phyloP scores from a whole-genome alignment of 2,329 filamentous ascomycete genomes.

The Colletotrichum incanum region DNA sequence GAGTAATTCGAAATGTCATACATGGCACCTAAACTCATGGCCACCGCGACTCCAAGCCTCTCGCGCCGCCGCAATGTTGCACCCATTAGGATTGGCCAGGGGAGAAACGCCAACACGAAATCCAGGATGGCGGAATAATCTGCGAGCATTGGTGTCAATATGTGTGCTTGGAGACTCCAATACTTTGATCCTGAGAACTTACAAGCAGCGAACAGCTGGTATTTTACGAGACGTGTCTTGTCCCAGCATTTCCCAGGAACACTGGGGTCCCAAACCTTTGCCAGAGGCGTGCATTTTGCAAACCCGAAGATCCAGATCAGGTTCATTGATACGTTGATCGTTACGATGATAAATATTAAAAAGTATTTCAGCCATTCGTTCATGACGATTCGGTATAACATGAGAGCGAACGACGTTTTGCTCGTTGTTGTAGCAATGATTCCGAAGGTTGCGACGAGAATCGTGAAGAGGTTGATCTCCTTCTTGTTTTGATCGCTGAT shows the following conservation, averaged over 20 bases:
- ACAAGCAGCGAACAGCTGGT: slow-evolving; percentile 54
- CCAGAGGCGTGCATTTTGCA: slow-evolving; percentile 51
- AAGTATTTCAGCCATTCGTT: slow-evolving; percentile 47
- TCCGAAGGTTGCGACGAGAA: slow-evolving; percentile 45
- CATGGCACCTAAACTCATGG: slow-evolving; percentile 56
- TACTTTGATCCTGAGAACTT: neutral
- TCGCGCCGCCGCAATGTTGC: slow-evolving; percentile 52
- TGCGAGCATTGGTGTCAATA: slow-evolving; percentile 36
- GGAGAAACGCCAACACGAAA: slow-evolving; percentile 53
- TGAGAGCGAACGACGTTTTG: slow-evolving; percentile 47
- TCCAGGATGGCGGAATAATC: slow-evolving; percentile 55
- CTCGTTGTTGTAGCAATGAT: slow-evolving; percentile 45
- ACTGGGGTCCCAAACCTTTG: slow-evolving; percentile 47
- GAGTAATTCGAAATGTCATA: slow-evolving; percentile 40
- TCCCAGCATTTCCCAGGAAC: slow-evolving; percentile 53
- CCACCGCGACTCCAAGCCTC: slow-evolving; percentile 53
- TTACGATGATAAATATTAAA: slow-evolving; percentile 48
- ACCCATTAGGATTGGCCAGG: slow-evolving; percentile 54
- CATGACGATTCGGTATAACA: slow-evolving; percentile 46
- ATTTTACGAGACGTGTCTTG: slow-evolving; percentile 46
- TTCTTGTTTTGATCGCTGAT: slow-evolving; percentile 43
- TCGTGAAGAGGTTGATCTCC: slow-evolving; percentile 45
- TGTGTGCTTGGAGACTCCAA: too few species aligned
- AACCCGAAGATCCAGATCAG: slow-evolving; percentile 54
- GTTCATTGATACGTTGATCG: slow-evolving; percentile 46